Conservation (phyloP, 805 yeast genomes). For the Saccharomycopsis sp. region DNA sequence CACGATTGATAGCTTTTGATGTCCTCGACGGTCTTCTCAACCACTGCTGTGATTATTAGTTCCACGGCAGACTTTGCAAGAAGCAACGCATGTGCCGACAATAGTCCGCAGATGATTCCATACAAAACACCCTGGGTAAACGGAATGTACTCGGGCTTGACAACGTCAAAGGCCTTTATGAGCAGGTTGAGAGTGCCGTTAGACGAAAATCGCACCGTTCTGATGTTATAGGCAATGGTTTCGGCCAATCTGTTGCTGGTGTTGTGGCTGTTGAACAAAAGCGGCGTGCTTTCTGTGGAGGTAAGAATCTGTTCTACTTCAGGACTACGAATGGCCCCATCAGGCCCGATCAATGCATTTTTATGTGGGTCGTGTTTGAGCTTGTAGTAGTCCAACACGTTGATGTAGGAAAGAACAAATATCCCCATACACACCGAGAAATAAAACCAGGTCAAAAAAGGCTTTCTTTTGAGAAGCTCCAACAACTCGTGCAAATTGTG, state of each 20-base stretch:
- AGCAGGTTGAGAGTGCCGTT: background rate
- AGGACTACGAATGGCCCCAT: background rate
- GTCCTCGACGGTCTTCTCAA: slow-evolving; percentile 31
- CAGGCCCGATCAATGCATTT: background rate
- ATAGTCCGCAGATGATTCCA: slow-evolving; percentile 66
- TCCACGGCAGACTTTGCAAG: slow-evolving; percentile 83
- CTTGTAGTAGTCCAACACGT: slow-evolving; percentile 1
- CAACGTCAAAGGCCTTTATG: background rate
- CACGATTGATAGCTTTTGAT: slow-evolving; percentile 39
- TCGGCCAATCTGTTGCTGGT: background rate
- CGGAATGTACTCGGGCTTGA: slow-evolving; percentile 18
- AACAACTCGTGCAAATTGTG: slow-evolving; percentile 43
- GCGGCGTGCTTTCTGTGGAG: background rate
- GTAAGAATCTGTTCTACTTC: background rate
- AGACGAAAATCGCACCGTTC: background rate
- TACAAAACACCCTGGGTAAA: slow-evolving; percentile 51
- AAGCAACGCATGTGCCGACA: slow-evolving; percentile 79
- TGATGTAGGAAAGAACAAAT: slow-evolving; percentile 9
- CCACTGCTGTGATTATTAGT: slow-evolving; percentile 43
- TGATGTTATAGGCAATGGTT: background rate
- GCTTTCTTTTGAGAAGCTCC: slow-evolving; percentile 33
- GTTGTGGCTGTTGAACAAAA: background rate
- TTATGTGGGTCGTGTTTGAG: background rate
- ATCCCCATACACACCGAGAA: slow-evolving; percentile 17
- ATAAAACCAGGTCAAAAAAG: slow-evolving; percentile 54